Base-by-base conservation (phyloP, 2,329 filamentous ascomycete genomes). In the Epicoccum sorghinum region DNA sequence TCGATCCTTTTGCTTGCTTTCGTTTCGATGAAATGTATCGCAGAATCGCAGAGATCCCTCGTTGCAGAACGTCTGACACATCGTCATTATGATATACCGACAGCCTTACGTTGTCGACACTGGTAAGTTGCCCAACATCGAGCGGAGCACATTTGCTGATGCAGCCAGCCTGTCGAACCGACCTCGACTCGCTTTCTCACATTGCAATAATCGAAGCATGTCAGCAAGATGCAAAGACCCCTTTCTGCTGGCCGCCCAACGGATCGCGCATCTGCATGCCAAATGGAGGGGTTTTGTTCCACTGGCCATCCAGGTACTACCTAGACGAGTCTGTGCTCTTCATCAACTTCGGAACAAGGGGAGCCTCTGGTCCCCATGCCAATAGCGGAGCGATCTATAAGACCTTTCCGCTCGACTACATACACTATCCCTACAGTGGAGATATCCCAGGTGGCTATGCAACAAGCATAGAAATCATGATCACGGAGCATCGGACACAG, bases 211-310 rank as follows among this genome's bases (percentile, higher is more conserved):
- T 62, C 35, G 9, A 33, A 51, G 40, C 30, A 39, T 65, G 62
- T 33, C 61, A 66, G 52, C 22, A 22, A 27, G 51, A 38, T 23
- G 53, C 53, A 9, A 47, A 54, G 4, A 58, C 55, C n/a, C 43
- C 57, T 18, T 62, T 55, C 42, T 66, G 62, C 54, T 66, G 48
- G 45, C 62, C 64, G 3, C 60, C 54, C 0, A 64, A 65, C 23
- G 56, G 59, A 30, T 61, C 57, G 4, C 50, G 60, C 7, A 59
- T 66, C 38, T 65, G 62, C 47, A 25, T 25, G 12, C 44, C 47
- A 14, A 4, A 18, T 29, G 25, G 35, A 7, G 8, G 10, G 22
- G 18, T 53, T 0, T 10, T 36, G 40, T 47, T 62, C 52, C 62
- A 42, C 39, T 65, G 58, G 58, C 61, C 63, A 4, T 18, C 41